phyloP scores from a whole-genome alignment of 768 basidiomycete species.

The Pleurotus ostreatus region DNA sequence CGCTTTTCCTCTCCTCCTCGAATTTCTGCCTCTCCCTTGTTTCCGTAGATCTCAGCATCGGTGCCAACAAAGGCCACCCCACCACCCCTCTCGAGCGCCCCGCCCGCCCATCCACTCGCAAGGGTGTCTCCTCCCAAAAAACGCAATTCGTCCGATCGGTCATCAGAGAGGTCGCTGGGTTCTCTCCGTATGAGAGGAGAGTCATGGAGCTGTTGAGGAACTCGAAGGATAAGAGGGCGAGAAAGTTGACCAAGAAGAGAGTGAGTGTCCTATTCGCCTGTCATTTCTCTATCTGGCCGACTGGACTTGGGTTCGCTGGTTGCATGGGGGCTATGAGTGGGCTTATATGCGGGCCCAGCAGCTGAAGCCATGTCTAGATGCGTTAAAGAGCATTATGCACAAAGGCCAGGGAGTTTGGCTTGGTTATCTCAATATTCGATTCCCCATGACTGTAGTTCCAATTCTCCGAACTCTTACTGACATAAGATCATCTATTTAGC shows the following conservation, averaged over 20 bases:
- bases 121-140: slow-evolving; percentile 86
- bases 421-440: too few species aligned
- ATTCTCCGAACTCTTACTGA: slow-evolving; percentile 1
- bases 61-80: slow-evolving; percentile 84
- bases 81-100: slow-evolving; percentile 79
- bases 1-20: slow-evolving; percentile 8
- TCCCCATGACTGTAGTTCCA: too few species aligned
- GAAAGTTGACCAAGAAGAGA: slow-evolving; percentile 99
- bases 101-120: slow-evolving; percentile 82
- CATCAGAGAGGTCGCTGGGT: slow-evolving; percentile 95
- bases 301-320: not conserved
- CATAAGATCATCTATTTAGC: slow-evolving; percentile 37
- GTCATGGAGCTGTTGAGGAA: slow-evolving; percentile 98
- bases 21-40: slow-evolving; percentile 8
- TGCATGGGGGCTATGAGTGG: not conserved
- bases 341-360: not conserved
- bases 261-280: slow-evolving; percentile 32
- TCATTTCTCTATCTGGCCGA: slow-evolving; percentile 27
- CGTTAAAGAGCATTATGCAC: too few species aligned
- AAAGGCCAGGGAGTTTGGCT: too few species aligned
- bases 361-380: too few species aligned
- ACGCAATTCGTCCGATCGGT: slow-evolving; percentile 92
- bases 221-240: slow-evolving; percentile 99
- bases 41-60: slow-evolving; percentile 71
- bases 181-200: slow-evolving; percentile 95